A percentile compares a stretch with the other conserved stretches of the same genome.
Evolutionary conservation across 176 grass and related monocot genomes (phyloP).

Genomic region (Rhynchospora breviuscula): DNA sequence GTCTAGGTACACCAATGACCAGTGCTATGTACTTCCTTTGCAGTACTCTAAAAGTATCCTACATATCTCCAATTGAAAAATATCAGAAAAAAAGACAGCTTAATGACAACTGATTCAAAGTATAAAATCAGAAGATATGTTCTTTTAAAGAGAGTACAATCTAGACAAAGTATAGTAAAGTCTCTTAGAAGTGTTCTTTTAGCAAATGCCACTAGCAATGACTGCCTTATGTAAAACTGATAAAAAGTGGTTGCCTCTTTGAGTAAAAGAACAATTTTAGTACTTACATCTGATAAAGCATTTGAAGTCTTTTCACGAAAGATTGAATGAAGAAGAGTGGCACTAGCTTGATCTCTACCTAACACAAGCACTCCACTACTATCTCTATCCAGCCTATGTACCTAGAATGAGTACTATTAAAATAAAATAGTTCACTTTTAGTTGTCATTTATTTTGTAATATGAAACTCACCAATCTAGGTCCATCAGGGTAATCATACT

Average conservation of each 20-base stretch:
- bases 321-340: constrained; percentile 80
- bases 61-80: constrained; percentile 20
- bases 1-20: constrained; percentile 70
- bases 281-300: constrained; percentile 80
- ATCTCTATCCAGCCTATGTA: constrained; percentile 96
- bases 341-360: constrained; percentile 64
- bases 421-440: background rate
- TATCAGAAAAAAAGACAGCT: background rate
- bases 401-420: constrained; percentile 37
- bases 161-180: background rate
- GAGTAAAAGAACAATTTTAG: background rate
- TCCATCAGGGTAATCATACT: constrained; percentile 43
- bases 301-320: constrained; percentile 95
- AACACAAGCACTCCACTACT: constrained; percentile 88
- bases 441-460: background rate
- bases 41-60: constrained; percentile 53
- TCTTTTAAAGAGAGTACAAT: too few species aligned
- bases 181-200: background rate
- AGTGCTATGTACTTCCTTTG: constrained; percentile 95
- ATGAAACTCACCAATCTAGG: constrained; percentile 69
- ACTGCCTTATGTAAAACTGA: background rate
- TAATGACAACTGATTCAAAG: background rate
- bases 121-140: background rate
- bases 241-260: background rate
- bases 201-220: background rate